Evolutionary conservation across 768 basidiomycete species (phyloP).

Genomic region (Brasilioporus rufonigricans): DNA sequence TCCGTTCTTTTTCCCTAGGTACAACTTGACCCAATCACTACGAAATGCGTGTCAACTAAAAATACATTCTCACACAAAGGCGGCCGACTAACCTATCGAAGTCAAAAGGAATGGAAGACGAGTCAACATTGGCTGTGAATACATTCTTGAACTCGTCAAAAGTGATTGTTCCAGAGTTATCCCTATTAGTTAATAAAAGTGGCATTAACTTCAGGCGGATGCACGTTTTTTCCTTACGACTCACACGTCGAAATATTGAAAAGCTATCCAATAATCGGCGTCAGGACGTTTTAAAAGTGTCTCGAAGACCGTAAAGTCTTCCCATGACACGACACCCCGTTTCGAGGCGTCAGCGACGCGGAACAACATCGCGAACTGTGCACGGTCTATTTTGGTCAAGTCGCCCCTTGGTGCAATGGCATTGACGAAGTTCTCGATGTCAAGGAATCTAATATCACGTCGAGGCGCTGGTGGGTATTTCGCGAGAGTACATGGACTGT

Average conservation of each 20-base stretch:
- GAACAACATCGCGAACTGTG: conserved; percentile 89
- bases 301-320: conserved; percentile 96
- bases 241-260: conserved; percentile 94
- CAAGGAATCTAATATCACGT: conserved; percentile 64
- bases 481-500: conserved; percentile 17
- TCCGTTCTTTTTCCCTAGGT: conserved; percentile 91
- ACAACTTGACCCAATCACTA: conserved; percentile 95
- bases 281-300: conserved; percentile 91
- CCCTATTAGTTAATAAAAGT: conserved; percentile 44
- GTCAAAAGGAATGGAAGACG: conserved; percentile 88
- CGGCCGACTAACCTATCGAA: conserved; percentile 71
- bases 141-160: conserved; percentile 95
- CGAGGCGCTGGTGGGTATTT: conserved; percentile 7
- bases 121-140: conserved; percentile 74
- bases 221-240: conserved; percentile 31
- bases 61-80: neutral
- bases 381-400: conserved; percentile 79
- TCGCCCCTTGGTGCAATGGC: conserved; percentile 90
- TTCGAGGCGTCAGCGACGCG: conserved; percentile 79
- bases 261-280: conserved; percentile 96
- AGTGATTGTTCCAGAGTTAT: conserved; percentile 88
- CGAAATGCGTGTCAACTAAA: conserved; percentile 4
- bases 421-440: conserved; percentile 86
- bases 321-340: conserved; percentile 83
- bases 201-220: conserved; percentile 1